phyloP scores from a whole-genome alignment of 345 rosid genomes.

The Mangifera indica region DNA sequence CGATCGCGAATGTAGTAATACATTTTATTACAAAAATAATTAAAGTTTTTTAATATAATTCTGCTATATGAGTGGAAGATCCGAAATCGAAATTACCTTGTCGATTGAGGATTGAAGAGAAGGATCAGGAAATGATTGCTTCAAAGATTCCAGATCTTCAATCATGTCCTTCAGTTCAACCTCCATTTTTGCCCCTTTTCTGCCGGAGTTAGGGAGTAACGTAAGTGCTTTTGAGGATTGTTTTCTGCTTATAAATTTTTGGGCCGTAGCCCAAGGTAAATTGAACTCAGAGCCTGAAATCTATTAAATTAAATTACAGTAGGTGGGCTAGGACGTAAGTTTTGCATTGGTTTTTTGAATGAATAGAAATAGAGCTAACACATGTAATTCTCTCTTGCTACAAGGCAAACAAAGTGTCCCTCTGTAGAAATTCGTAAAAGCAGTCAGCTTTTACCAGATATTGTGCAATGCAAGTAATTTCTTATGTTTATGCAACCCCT shows the following conservation, averaged over 20 bases:
- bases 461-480: too few species aligned
- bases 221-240: background rate
- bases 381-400: too few species aligned
- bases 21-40: background rate
- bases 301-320: too few species aligned
- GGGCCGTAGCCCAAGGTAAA: background rate
- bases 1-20: background rate
- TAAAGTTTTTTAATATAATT: background rate
- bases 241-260: too few species aligned
- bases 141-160: conserved; percentile 58
- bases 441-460: too few species aligned
- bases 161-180: conserved; percentile 59
- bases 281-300: background rate
- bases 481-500: too few species aligned
- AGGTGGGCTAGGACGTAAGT: too few species aligned
- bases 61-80: background rate
- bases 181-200: conserved; percentile 53
- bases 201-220: background rate
- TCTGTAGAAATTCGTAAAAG: too few species aligned
- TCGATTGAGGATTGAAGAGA: conserved; percentile 49
- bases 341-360: too few species aligned
- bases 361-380: too few species aligned
- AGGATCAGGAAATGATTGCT: conserved; percentile 53
- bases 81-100: conserved; percentile 39
- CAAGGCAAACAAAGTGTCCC: too few species aligned